These are phyloP conservation scores for Apiospora hydei DNA, from an alignment of 2,329 filamentous ascomycete genomes.

Conservation along the genomic window DNA sequence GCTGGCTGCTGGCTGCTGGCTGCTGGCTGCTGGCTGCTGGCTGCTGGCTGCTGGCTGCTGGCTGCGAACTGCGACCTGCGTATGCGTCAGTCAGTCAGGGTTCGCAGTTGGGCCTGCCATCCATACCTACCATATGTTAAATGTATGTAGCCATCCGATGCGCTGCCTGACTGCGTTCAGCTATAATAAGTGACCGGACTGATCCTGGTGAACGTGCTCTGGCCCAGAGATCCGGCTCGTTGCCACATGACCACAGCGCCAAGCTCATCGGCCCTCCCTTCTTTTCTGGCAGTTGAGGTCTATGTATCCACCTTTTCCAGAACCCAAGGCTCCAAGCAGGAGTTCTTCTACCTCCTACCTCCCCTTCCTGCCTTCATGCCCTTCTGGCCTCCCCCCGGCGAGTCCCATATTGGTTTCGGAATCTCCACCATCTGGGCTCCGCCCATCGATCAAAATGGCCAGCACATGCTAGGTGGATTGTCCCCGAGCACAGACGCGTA, in stretches of 20 bases:
- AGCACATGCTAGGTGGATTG: not conserved
- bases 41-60: not conserved
- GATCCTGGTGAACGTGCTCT: not conserved
- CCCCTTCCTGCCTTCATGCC: not conserved
- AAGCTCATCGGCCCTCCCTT: conserved; percentile 6
- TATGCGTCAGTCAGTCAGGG: not conserved
- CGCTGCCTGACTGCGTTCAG: not conserved
- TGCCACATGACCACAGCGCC: conserved; percentile 9
- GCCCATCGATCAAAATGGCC: conserved; percentile 15
- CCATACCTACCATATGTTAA: not conserved
- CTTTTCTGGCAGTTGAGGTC: not conserved
- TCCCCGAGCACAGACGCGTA: not conserved
- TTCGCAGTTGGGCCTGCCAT: not conserved
- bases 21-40: not conserved
- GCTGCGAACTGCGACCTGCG: conserved; percentile 12
- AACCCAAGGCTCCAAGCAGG: conserved; percentile 10
- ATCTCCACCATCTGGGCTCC: not conserved
- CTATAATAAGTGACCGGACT: not conserved
- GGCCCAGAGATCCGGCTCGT: conserved; percentile 4
- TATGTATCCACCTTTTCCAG: conserved; percentile 10
- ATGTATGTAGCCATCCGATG: not conserved
- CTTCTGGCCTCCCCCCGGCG: not conserved
- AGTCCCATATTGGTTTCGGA: conserved; percentile 21
- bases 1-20: not conserved
- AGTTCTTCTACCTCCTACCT: conserved; percentile 12